Conservation (phyloP, 2,329 filamentous ascomycete species). For the Scedosporium minutisporum region DNA sequence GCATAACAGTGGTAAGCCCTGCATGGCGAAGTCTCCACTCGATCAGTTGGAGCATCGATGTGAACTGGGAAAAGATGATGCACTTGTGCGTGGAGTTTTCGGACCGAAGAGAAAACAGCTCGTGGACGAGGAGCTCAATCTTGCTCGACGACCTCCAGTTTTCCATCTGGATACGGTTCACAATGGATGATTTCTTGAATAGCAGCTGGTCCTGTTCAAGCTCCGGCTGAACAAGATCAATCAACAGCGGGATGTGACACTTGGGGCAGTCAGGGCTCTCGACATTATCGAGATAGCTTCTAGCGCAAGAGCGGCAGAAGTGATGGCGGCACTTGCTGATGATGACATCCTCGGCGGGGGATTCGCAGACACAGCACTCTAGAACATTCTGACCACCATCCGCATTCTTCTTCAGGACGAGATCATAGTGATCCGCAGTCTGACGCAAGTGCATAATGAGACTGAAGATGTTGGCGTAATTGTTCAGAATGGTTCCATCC, state of each 20-base stretch:
- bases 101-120: slow-evolving; percentile 82
- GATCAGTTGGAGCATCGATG: slow-evolving; percentile 91
- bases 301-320: slow-evolving; percentile 33
- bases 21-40: slow-evolving; percentile 93
- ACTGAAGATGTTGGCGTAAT: slow-evolving; percentile 98
- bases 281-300: slow-evolving; percentile 60
- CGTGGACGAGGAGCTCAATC: slow-evolving; percentile 92
- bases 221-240: slow-evolving; percentile 91
- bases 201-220: slow-evolving; percentile 82
- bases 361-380: slow-evolving; percentile 91
- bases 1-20: slow-evolving; percentile 97
- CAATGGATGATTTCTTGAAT: slow-evolving; percentile 93
- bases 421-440: slow-evolving; percentile 89
- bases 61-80: slow-evolving; percentile 96
- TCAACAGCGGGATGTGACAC: slow-evolving; percentile 81
- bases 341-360: slow-evolving; percentile 89
- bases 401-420: slow-evolving; percentile 80
- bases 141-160: slow-evolving; percentile 98
- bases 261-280: slow-evolving; percentile 73
- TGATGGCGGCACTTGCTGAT: slow-evolving; percentile 89
- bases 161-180: slow-evolving; percentile 98
- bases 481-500: slow-evolving; percentile 87
- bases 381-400: slow-evolving; percentile 83
- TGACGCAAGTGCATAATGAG: slow-evolving; percentile 99
- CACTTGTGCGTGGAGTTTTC: slow-evolving; percentile 92